Base-by-base conservation (phyloP, 352 stramenopile species). In the Phytophthora litchii region DNA sequence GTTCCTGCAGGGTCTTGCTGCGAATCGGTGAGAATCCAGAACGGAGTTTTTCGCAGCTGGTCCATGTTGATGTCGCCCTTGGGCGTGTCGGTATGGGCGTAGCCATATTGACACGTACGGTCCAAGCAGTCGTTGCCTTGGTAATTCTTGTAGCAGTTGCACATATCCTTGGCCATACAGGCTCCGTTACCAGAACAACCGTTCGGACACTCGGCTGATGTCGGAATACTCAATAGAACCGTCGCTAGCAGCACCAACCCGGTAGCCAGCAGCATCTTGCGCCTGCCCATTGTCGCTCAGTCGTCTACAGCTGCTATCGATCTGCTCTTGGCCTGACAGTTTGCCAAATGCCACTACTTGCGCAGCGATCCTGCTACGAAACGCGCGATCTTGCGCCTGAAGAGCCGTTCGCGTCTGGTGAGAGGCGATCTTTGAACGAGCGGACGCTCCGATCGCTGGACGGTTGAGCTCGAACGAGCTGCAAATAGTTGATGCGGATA, bases 51-150 rank as follows among this genome's bases (percentile, higher is more conserved):
- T 5, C 73, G 73, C 11, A 38, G 9, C 29, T 78, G 55, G 27
- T 93, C 85, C 69, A 96, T 88, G 84, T 99, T 78, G 35, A 99
- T 83, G 76, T 99, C 96, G 9, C 96, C 96, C 54, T 89, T 92
- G 19, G 94, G 93, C 16, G 88, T 97, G 70, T 98, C 94, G 7
- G 96, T 82, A 60, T 97, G 90, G 1, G 95, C 85, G 23, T 80
- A 84, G 45, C 86, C 89, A 50, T 93, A 98, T 2, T 73, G 79
- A 49, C 92, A 98, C 25, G 88, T 91, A 53, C 82, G 84, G 37
- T 93, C 77, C 31, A 80, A 63, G 60, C 87, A 93, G 70, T 92
- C 83, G 67, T 91, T 92, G 50, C 85, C 85, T 41, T 91, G 68
- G 66, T 74, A 92, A 78, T 91, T 90, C 70, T 92, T 88, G 74